Evolutionary conservation across 495 filamentous ascomycete species (phyloP).

Genomic region (Talaromyces borbonicus): DNA sequence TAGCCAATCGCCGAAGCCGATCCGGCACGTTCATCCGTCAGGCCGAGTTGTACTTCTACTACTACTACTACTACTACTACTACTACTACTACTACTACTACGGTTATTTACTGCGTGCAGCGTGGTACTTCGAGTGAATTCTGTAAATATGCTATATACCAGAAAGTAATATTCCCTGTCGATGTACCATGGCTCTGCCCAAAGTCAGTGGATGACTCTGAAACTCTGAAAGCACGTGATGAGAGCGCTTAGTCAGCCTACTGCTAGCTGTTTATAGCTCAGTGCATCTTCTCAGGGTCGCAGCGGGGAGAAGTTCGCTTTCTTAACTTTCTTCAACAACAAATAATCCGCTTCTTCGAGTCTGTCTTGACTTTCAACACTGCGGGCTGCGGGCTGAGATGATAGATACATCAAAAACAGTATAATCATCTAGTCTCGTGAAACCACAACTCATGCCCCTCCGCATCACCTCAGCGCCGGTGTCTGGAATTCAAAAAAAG

Average conservation of each 20-base stretch:
- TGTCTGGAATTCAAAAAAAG: slow-evolving; percentile 36
- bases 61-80: background rate
- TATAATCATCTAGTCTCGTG: background rate
- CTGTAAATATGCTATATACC: too few relatives aligned
- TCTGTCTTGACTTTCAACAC: background rate
- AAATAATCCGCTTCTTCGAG: too few relatives aligned
- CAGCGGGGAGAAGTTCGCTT: too few relatives aligned
- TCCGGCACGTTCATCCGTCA: background rate
- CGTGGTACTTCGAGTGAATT: too few relatives aligned
- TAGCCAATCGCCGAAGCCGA: background rate
- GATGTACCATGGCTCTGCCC: too few relatives aligned
- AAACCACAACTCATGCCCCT: slow-evolving; percentile 31
- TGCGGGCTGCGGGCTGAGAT: background rate
- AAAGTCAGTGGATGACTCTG: background rate
- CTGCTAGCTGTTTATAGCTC: background rate
- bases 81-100: too few relatives aligned
- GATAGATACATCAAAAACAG: background rate
- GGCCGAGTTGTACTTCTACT: background rate
- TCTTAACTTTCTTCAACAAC: too few relatives aligned
- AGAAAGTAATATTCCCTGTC: too few relatives aligned
- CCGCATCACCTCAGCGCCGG: slow-evolving; percentile 36
- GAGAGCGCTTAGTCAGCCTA: background rate
- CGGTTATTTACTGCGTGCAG: too few relatives aligned
- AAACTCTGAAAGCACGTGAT: background rate
- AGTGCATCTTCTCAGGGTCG: background rate